Percentiles rank a stretch among this genome's conserved stretches.
phyloP scores from a whole-genome alignment of 2,329 filamentous ascomycete species.

The Pseudogymnoascus sp. region DNA sequence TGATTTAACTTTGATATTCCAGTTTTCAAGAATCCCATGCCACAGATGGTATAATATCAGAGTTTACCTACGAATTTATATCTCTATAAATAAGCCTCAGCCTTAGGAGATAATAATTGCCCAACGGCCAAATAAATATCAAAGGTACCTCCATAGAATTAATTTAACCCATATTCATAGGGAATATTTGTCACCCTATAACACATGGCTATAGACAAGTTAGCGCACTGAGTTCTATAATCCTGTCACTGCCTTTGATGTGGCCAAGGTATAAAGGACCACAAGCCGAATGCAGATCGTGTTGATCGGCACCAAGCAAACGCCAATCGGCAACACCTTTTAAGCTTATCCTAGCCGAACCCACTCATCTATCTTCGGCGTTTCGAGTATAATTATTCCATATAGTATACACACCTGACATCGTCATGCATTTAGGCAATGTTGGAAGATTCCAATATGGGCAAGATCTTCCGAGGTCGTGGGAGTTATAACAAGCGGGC shows the following conservation, averaged over 20 bases:
- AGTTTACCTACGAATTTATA: neutral
- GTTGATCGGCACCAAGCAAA: neutral
- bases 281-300: neutral
- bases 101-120: neutral
- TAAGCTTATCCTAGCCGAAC: slow-evolving; percentile 3
- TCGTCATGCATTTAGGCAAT: neutral
- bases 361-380: neutral
- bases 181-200: neutral
- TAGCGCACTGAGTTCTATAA: neutral
- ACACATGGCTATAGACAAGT: neutral
- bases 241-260: neutral
- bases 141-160: neutral
- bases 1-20: neutral
- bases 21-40: neutral
- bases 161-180: neutral
- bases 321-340: neutral
- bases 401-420: slow-evolving; percentile 2
- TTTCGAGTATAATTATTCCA: slow-evolving; percentile 4
- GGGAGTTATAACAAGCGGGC: slow-evolving; percentile 2
- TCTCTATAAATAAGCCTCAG: neutral
- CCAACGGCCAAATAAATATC: neutral
- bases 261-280: neutral
- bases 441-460: neutral
- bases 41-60: neutral
- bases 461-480: neutral